Evolutionary conservation across 78 protist species (phyloP).

Genomic region (Dictyostelium purpureum): DNA sequence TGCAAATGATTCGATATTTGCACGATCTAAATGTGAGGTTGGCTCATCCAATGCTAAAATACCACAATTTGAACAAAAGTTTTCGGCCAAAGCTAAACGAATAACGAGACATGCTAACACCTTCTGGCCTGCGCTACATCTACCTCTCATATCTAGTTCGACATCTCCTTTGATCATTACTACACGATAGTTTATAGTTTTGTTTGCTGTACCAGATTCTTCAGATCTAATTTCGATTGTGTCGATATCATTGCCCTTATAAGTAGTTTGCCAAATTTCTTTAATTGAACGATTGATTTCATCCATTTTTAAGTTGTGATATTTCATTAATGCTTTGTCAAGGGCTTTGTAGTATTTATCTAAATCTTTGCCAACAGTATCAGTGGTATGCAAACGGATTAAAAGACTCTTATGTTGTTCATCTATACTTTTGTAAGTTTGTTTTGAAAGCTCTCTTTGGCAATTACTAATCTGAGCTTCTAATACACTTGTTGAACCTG

Average conservation of each 20-base stretch:
- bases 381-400: slow-evolving; percentile 23
- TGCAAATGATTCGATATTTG: slow-evolving; percentile 94
- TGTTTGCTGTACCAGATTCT: slow-evolving; percentile 25
- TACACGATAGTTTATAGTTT: slow-evolving; percentile 91
- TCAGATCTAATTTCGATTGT: slow-evolving; percentile 92
- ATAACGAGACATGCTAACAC: slow-evolving; percentile 98
- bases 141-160: slow-evolving; percentile 98
- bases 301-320: slow-evolving; percentile 85
- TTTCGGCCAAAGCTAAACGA: slow-evolving; percentile 98
- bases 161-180: slow-evolving; percentile 93
- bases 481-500: slow-evolving; percentile 21
- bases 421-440: slow-evolving; percentile 49
- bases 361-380: slow-evolving; percentile 58
- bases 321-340: slow-evolving; percentile 60
- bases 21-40: slow-evolving; percentile 98
- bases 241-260: slow-evolving; percentile 96
- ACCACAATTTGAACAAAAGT: slow-evolving; percentile 98
- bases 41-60: slow-evolving; percentile 99
- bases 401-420: slow-evolving; percentile 13
- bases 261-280: slow-evolving; percentile 95
- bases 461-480: slow-evolving; percentile 13
- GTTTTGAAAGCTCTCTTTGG: slow-evolving; percentile 32
- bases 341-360: slow-evolving; percentile 75
- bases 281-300: slow-evolving; percentile 94
- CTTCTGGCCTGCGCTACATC: slow-evolving; percentile 99